A percentile compares a stretch with the other conserved stretches of the same genome.
phyloP scores from a whole-genome alignment of 2,329 filamentous ascomycete genomes.

The Bipolaris cookei region DNA sequence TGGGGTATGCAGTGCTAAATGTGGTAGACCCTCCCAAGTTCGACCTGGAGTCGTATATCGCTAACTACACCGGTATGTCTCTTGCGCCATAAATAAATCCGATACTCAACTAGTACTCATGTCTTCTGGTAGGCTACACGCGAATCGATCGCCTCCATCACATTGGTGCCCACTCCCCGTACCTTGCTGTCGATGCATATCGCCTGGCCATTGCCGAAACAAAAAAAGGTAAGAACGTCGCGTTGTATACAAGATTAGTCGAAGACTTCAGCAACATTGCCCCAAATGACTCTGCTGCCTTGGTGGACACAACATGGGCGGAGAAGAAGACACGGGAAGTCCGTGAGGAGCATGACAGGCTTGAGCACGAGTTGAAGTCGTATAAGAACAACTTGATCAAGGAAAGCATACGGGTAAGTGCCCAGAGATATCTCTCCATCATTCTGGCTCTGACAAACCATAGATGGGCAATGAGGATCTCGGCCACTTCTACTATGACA shows the following conservation, averaged over 20 bases:
- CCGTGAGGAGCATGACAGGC: slow-evolving; percentile 71
- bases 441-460: slow-evolving; percentile 3
- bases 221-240: slow-evolving; percentile 75
- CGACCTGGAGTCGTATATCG: slow-evolving; percentile 87
- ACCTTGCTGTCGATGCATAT: slow-evolving; percentile 79
- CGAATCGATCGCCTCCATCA: slow-evolving; percentile 80
- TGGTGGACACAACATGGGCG: slow-evolving; percentile 76
- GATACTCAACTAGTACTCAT: background rate
- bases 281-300: slow-evolving; percentile 71
- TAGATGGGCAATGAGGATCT: slow-evolving; percentile 96
- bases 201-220: slow-evolving; percentile 78
- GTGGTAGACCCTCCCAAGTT: slow-evolving; percentile 77
- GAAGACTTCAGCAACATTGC: slow-evolving; percentile 67
- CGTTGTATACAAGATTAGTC: slow-evolving; percentile 72
- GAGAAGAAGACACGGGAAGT: slow-evolving; percentile 70
- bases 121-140: slow-evolving; percentile 68
- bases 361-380: slow-evolving; percentile 84
- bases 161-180: slow-evolving; percentile 79
- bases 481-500: slow-evolving; percentile 79
- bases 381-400: slow-evolving; percentile 98
- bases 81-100: background rate
- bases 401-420: slow-evolving; percentile 83
- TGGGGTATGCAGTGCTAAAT: slow-evolving; percentile 23
- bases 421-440: background rate
- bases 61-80: slow-evolving; percentile 79